Conservation (phyloP, 148 eudicot genomes). For the Cornus kousa region DNA sequence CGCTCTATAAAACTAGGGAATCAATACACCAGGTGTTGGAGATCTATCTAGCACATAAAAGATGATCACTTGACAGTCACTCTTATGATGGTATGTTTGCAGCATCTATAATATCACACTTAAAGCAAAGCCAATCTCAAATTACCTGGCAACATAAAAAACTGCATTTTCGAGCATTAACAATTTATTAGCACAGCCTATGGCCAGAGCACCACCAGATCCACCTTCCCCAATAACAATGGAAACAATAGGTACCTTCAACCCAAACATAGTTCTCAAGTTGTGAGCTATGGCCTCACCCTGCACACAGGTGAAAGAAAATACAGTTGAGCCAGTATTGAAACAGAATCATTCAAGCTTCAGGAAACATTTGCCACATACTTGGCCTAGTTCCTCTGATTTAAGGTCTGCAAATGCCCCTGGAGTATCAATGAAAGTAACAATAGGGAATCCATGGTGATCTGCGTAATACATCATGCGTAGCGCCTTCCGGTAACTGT, state of each 20-base stretch:
- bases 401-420: conserved; percentile 87
- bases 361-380: conserved; percentile 33
- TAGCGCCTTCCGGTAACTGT: conserved; percentile 79
- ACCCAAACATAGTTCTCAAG: conserved; percentile 84
- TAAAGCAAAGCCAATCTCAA: conserved; percentile 2
- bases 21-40: background rate
- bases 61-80: background rate
- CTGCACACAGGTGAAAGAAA: conserved; percentile 35
- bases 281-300: conserved; percentile 91
- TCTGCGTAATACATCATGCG: conserved; percentile 91
- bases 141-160: conserved; percentile 83
- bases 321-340: background rate
- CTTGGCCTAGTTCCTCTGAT: conserved; percentile 85
- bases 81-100: background rate
- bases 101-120: background rate
- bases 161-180: conserved; percentile 85
- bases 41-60: background rate
- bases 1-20: background rate
- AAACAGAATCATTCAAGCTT: background rate
- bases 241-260: conserved; percentile 76
- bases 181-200: conserved; percentile 83
- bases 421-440: conserved; percentile 84
- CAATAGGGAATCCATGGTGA: conserved; percentile 83
- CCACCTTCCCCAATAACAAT: conserved; percentile 96
- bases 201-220: conserved; percentile 90